Evolutionary conservation across 208 protist species (phyloP), one percentile per base, ranked within the genome.

Genomic region (Trypanosoma theileri): DNA sequence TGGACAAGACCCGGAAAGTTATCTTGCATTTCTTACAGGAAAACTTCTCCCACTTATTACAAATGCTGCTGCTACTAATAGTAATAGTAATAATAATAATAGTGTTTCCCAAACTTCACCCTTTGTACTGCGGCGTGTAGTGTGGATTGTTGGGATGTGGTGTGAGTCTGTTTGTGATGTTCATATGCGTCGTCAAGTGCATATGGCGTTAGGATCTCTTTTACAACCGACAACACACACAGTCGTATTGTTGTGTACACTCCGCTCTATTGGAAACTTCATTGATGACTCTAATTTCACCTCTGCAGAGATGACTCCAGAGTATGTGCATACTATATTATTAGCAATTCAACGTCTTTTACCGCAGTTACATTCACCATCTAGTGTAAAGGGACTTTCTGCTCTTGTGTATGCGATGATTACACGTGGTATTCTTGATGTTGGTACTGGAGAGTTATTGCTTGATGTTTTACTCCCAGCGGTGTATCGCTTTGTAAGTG

Each of bases 131-230:
- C 90, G 88, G 0, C 90, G 90, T 24, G 86, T 92, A 0, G 81
- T 93, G 51, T 95, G 90, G 88, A 68, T 95, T 26, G 70, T 92
- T 16, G 90, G 90, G 0, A 93, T 93, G 90, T 95, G 90, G 88
- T 95, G 90, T 46, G 90, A 88, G 57, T 88, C 85, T 1, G 83
- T 91, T 0, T 66, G 60, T 0, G 45, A 82, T 42, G 24, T 59
- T 3, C 40, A 16, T 14, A 26, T 81, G 19, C 87, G 90, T 4
- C 61, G 50, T 22, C 41, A 70, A 24, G 81, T 95, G 0, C 82
- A 93, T 52, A 53, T 59, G 0, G 80, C 82, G 0, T 66, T 95
- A n/a, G 74, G 79, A 42, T 67, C 62, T 46, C 66, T 95, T 44
- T 57, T 93, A 22, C 63, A 73, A 26, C 44, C 72, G 3, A 44